Base-by-base conservation (phyloP, 805 yeast genomes). In the Dipodascopsis uninucleata region DNA sequence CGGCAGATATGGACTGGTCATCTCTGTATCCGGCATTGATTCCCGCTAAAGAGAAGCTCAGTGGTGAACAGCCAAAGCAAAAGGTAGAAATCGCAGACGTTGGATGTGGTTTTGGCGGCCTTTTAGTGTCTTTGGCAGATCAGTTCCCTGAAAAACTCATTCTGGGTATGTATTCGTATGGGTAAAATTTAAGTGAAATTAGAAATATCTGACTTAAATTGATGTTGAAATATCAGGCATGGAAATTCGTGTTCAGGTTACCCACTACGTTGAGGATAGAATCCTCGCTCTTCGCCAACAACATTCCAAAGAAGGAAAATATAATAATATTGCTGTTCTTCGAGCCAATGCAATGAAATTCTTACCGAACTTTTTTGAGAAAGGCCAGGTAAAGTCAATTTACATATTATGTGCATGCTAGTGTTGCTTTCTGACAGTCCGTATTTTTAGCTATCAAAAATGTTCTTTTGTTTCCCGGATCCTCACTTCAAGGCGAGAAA, bases 391-490 rank as follows among this genome's bases (percentile, higher is more conserved):
- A 40, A 21, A 12, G 3, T 3, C n/a, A n/a, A 14, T 28, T 3
- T 14, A n/a, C n/a, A 3, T 28, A 28, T 14, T 28, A 28, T 3
- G 14, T 3, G 31, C n/a, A n/a, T 3, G 14, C 14, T n/a, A n/a
- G 3, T 14, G 2, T 28, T 28, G 3, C 31, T 28, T 3, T n/a
- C 14, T 14, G 3, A 28, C 31, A 39, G n/a, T n/a, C n/a, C n/a
- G n/a, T n/a, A n/a, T n/a, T 16, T 28, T 7, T 53, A 56, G 39
- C 43, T 58, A 24, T 78, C 82, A 26, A 93, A 90, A 71, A 85
- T 93, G 77, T 93, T 93, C 69, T 93, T 93, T 71, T 93, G 98
- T 65, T 93, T 93, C 76, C 98, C 98, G n/a, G 98, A 93, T 66
- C 98, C 98, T 5, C 98, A 93, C 66, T 93, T 93, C 73, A 93